Base-by-base conservation (phyloP, 176 grass and related monocot genomes). In the Otatea glauca region DNA sequence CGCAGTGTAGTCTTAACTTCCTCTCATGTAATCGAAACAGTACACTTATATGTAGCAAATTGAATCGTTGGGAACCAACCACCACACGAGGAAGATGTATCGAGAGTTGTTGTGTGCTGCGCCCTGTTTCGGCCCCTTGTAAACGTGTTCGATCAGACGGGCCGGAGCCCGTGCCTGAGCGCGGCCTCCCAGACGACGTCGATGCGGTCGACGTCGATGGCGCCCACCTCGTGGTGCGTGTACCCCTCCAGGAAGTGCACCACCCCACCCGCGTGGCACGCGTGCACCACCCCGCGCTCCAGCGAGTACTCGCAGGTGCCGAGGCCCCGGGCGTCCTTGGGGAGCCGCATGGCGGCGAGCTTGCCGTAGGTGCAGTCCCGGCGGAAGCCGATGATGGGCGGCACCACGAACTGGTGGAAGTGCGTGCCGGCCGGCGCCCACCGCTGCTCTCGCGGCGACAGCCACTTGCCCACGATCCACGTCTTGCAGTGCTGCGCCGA, bases 321-420 rank as follows among this genome's bases (percentile, higher is more conserved):
- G 2, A 95, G 68, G 65, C 89, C 93, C 72, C 83, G 17, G 1
- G 89, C 91, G 83, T 98, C 91, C 69, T 84, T 63, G 70, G 96
- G 96, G 35, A 98, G 88, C 21, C 61, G 81, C 96, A 98, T 98
- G 5, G 96, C 96, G 21, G 96, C 96, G 68, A 98, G 84, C 51
- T 93, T 90, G 50, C 96, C 96, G 38, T 98, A 98, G 54, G 96
- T 98, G 93, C 96, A 98, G 71, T 98, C 96, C 9, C 96, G 76
- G 4, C 96, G 91, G 75, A 98, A 95, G 5, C 72, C 69, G 47
- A 98, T 77, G 65, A 98, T 95, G 0, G 93, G 96, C 0, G 96
- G 96, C 37, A 98, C 96, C 4, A 98, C 96, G 70, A 98, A 98
- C 81, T 98, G 96, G 88, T 98, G 93, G 85, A 98, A 98, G 85